These are phyloP conservation scores for Hanseniaspora clermontiae DNA, from an alignment of 805 yeast species.

Conservation along the genomic window DNA sequence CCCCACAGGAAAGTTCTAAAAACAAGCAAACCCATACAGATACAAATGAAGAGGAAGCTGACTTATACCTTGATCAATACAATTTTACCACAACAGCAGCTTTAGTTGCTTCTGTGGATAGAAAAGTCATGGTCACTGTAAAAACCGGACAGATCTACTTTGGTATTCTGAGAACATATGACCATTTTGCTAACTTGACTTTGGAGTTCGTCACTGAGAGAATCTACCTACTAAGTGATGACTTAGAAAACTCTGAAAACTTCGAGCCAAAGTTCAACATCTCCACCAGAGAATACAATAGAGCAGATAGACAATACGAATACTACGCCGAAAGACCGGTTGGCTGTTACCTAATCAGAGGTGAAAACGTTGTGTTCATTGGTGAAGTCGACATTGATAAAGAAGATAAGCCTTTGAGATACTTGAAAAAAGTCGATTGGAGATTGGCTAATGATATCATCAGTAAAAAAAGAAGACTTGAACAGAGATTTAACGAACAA, in stretches of 20 bases:
- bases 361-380: slow-evolving; percentile 86
- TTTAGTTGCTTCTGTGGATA: slow-evolving; percentile 73
- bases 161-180: slow-evolving; percentile 88
- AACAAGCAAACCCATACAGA: not conserved
- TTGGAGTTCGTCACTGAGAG: slow-evolving; percentile 85
- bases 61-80: slow-evolving; percentile 62
- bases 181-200: slow-evolving; percentile 85
- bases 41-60: slow-evolving; percentile 33
- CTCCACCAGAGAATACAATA: slow-evolving; percentile 18
- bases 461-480: slow-evolving; percentile 24
- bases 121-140: slow-evolving; percentile 67
- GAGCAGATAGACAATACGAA: not conserved
- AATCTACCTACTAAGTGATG: slow-evolving; percentile 47
- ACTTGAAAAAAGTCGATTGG: slow-evolving; percentile 47
- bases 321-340: slow-evolving; percentile 59
- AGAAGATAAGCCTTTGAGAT: slow-evolving; percentile 58
- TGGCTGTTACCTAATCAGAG: slow-evolving; percentile 82
- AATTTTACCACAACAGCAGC: slow-evolving; percentile 84
- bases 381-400: slow-evolving; percentile 86
- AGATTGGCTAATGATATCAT: slow-evolving; percentile 43
- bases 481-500: slow-evolving; percentile 32
- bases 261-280: not conserved
- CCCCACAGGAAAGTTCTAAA: not conserved
- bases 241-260: slow-evolving; percentile 14
- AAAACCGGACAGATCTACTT: slow-evolving; percentile 81